These are phyloP conservation scores for Pyrus communis DNA, from an alignment of 306 rosid genomes.

Conservation along the genomic window DNA sequence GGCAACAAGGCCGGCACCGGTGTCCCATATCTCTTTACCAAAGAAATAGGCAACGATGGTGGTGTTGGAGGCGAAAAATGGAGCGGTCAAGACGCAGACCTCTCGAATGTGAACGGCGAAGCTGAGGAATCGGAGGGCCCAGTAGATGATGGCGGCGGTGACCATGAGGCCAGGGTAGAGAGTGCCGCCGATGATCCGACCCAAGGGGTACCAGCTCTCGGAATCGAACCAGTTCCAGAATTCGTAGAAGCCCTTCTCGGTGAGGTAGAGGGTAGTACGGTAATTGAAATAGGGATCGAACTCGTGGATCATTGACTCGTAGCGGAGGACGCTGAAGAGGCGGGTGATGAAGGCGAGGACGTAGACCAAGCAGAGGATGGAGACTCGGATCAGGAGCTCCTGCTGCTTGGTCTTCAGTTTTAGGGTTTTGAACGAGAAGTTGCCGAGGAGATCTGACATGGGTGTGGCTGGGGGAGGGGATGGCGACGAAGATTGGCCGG, in stretches of 20 bases:
- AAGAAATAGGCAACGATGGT: constrained; percentile 86
- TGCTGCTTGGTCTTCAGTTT: constrained; percentile 93
- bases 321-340: constrained; percentile 90
- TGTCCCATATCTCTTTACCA: constrained; percentile 90
- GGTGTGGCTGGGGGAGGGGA: not conserved
- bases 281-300: constrained; percentile 98
- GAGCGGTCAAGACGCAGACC: constrained; percentile 92
- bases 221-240: constrained; percentile 99
- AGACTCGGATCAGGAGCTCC: constrained; percentile 83
- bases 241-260: constrained; percentile 76
- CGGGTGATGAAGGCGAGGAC: constrained; percentile 87
- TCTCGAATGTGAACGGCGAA: constrained; percentile 89
- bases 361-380: constrained; percentile 63
- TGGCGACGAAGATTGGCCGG: constrained; percentile 4
- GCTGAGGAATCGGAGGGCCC: constrained; percentile 52
- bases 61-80: constrained; percentile 92
- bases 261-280: constrained; percentile 77
- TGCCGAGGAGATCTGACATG: constrained; percentile 35
- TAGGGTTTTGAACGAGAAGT: constrained; percentile 40
- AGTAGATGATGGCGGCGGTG: constrained; percentile 80
- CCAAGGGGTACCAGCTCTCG: constrained; percentile 94
- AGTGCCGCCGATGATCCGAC: constrained; percentile 90
- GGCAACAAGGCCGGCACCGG: constrained; percentile 93
- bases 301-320: constrained; percentile 98
- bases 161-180: constrained; percentile 97